phyloP scores from a whole-genome alignment of 192 early-diverging fungal species.

The Blastocladiella britannica region DNA sequence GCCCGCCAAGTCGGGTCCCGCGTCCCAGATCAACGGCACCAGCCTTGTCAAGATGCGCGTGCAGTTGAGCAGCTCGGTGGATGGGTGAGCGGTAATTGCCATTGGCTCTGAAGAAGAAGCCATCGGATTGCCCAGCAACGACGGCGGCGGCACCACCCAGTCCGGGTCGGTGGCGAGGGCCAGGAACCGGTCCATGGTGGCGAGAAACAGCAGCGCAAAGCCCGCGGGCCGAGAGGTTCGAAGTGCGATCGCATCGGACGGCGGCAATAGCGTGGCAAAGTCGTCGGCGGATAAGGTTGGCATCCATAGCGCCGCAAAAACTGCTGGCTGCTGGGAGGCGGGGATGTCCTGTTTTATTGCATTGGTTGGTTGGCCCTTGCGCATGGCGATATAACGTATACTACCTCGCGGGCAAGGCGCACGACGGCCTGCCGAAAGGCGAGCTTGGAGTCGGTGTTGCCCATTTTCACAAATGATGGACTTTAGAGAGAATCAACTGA shows the following conservation, averaged over 20 bases:
- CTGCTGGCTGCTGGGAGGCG: neutral
- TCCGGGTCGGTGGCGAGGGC: neutral
- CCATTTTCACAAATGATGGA: too few relatives aligned
- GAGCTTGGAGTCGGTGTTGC: neutral
- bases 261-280: neutral
- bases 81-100: neutral
- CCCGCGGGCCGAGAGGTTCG: neutral
- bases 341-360: neutral
- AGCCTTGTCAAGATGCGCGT: neutral
- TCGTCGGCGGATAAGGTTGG: neutral
- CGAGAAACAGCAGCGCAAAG: neutral
- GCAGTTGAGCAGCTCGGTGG: constrained; percentile 1
- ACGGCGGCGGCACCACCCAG: neutral
- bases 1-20: neutral
- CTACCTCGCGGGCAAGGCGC: neutral
- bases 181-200: neutral
- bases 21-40: neutral
- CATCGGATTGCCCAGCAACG: neutral
- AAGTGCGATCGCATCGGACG: neutral
- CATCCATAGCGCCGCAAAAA: neutral
- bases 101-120: too few relatives aligned
- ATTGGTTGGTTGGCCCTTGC: too few relatives aligned
- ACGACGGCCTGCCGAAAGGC: neutral
- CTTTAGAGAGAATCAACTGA: too few relatives aligned
- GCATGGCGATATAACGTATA: neutral